A percentile compares a stretch with the other conserved stretches of the same genome.
Conservation (phyloP, 306 rosid genomes). For the Clitoria ternatea region DNA sequence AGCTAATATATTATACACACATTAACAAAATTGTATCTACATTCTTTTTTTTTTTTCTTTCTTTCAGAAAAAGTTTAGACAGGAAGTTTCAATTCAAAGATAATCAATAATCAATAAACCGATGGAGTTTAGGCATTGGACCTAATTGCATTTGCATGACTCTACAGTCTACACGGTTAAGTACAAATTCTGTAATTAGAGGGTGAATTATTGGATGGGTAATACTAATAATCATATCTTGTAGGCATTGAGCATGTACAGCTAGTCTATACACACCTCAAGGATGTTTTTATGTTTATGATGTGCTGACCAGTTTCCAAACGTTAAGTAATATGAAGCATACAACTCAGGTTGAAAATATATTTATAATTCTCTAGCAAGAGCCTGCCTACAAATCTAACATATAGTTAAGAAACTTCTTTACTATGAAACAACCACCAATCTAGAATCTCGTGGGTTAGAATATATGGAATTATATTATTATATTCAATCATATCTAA, state of each 20-base stretch:
- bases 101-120: background rate
- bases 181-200: background rate
- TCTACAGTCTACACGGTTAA: background rate
- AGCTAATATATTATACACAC: background rate
- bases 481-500: too few relatives aligned
- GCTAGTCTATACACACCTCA: background rate
- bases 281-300: background rate
- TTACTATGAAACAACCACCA: background rate
- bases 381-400: background rate
- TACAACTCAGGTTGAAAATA: too few relatives aligned
- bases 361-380: too few relatives aligned
- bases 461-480: too few relatives aligned
- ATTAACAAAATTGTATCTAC: too few relatives aligned
- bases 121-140: background rate
- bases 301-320: background rate
- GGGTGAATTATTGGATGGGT: background rate
- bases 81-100: background rate
- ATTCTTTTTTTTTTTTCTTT: background rate
- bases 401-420: background rate
- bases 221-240: background rate
- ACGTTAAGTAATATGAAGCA: background rate
- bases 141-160: background rate
- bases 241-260: background rate
- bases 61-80: background rate
- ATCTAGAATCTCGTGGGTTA: background rate